Conservation (phyloP, 2,329 filamentous ascomycete genomes). For the Fusarium hainanense region DNA sequence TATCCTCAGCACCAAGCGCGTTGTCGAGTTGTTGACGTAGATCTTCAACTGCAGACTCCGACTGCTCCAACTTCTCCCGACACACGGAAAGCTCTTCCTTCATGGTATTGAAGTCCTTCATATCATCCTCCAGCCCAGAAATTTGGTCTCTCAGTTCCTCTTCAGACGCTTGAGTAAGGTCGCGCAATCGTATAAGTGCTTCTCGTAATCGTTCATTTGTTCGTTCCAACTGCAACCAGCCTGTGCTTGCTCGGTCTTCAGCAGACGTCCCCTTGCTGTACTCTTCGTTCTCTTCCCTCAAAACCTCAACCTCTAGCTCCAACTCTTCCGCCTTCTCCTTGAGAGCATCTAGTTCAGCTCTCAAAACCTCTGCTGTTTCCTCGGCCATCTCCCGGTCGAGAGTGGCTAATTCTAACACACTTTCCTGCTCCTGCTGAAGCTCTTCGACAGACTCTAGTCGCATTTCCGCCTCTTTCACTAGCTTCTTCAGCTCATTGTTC, state of each 20-base stretch:
- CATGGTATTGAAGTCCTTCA: conserved; percentile 72
- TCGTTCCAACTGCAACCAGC: conserved; percentile 91
- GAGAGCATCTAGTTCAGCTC: conserved; percentile 81
- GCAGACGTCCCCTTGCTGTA: conserved; percentile 85
- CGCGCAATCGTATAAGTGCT: conserved; percentile 83
- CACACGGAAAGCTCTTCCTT: conserved; percentile 77
- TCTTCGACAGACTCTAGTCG: conserved; percentile 75
- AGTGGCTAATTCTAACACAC: conserved; percentile 84
- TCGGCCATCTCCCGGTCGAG: conserved; percentile 97
- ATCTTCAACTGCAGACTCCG: conserved; percentile 82
- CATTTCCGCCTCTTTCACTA: conserved; percentile 79
- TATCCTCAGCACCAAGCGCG: conserved; percentile 87
- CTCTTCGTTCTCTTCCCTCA: conserved; percentile 88
- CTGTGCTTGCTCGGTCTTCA: conserved; percentile 86
- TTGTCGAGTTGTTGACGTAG: conserved; percentile 91
- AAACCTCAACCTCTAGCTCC: conserved; percentile 86
- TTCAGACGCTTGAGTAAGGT: conserved; percentile 88
- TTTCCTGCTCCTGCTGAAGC: conserved; percentile 85
- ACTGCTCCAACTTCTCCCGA: conserved; percentile 77
- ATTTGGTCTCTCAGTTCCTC: conserved; percentile 81
- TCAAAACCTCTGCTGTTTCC: conserved; percentile 85
- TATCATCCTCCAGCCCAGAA: conserved; percentile 76
- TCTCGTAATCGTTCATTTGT: conserved; percentile 89
- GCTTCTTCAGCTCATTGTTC: conserved; percentile 77
- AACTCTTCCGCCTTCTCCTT: conserved; percentile 84